phyloP scores from a whole-genome alignment of 306 rosid genomes.

The Castanea mollissima region DNA sequence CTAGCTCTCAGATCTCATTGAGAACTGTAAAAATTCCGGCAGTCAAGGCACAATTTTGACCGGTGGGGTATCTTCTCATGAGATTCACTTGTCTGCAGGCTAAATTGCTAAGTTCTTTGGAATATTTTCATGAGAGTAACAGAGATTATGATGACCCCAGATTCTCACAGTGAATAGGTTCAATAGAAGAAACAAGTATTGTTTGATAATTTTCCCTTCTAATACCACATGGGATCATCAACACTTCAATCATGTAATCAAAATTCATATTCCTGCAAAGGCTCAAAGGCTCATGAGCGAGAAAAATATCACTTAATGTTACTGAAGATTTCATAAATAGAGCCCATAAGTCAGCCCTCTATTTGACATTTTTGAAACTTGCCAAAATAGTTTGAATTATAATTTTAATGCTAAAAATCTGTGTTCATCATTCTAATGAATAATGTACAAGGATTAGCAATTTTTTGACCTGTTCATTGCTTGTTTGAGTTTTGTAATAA shows the following conservation, averaged over 20 bases:
- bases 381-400: neutral
- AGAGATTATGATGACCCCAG: neutral
- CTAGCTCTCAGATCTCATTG: neutral
- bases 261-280: neutral
- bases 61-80: neutral
- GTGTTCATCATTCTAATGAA: neutral
- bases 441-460: neutral
- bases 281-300: neutral
- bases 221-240: neutral
- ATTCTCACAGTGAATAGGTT: neutral
- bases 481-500: slow-evolving; percentile 12
- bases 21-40: neutral
- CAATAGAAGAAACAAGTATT: neutral
- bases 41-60: neutral
- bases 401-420: neutral
- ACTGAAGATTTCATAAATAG: neutral
- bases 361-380: neutral
- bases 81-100: neutral
- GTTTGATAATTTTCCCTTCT: neutral
- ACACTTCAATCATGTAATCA: neutral
- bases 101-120: neutral
- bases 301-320: neutral
- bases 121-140: neutral
- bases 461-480: neutral
- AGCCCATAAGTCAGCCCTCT: neutral